A percentile compares a stretch with the other conserved stretches of the same genome.
Conservation (phyloP, 345 rosid genomes). For the Citrus medica region DNA sequence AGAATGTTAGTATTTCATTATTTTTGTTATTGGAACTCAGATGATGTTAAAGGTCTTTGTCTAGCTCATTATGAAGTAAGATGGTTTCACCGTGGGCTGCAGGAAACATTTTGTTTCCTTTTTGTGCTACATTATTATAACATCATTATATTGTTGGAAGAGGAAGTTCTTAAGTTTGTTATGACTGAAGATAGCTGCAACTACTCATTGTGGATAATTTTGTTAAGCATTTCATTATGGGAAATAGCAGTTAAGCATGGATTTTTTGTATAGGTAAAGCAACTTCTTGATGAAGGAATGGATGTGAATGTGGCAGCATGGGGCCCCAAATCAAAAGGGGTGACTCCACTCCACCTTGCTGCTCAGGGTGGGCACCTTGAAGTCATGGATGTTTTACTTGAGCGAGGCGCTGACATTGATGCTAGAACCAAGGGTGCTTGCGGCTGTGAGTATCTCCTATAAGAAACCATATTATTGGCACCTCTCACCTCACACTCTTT, state of each 20-base stretch:
- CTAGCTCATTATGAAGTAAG: background rate
- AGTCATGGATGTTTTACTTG: conserved; percentile 90
- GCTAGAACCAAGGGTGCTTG: conserved; percentile 94
- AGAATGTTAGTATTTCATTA: background rate
- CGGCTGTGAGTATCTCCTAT: conserved; percentile 51
- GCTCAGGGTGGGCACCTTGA: conserved; percentile 92
- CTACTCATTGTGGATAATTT: background rate
- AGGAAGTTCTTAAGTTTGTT: background rate
- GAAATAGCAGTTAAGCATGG: background rate
- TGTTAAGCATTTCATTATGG: background rate
- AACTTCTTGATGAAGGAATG: conserved; percentile 72
- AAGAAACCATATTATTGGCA: background rate
- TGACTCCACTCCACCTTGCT: conserved; percentile 94
- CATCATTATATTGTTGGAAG: background rate
- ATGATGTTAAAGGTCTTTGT: background rate
- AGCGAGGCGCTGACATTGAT: conserved; percentile 91
- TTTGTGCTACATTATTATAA: background rate
- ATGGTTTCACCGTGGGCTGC: background rate
- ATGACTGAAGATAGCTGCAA: background rate
- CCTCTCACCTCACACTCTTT: background rate
- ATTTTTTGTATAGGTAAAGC: conserved; percentile 48
- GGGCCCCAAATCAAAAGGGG: conserved; percentile 92
- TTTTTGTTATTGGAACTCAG: background rate
- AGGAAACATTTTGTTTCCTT: background rate
- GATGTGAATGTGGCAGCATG: conserved; percentile 81